A percentile compares a stretch with the other conserved stretches of the same genome.
Evolutionary conservation across 2,329 filamentous ascomycete genomes (phyloP).

Genomic region (Colletotrichum sp.): DNA sequence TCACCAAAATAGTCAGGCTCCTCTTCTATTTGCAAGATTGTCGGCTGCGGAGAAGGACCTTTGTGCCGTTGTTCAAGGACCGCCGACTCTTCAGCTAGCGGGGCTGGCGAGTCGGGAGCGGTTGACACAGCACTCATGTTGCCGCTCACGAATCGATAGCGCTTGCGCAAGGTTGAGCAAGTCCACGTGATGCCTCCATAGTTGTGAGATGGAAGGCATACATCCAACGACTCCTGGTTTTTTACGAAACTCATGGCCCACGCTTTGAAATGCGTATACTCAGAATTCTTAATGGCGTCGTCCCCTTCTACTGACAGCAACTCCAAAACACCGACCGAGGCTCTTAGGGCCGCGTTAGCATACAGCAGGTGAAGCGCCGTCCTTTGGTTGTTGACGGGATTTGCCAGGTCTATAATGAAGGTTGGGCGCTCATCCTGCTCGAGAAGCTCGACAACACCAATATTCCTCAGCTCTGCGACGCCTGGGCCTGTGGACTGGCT

Average conservation of each 20-base stretch:
- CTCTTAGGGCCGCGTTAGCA: slow-evolving; percentile 70
- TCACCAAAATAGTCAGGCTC: slow-evolving; percentile 51
- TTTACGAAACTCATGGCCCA: slow-evolving; percentile 69
- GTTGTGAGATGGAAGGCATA: slow-evolving; percentile 57
- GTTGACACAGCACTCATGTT: slow-evolving; percentile 41
- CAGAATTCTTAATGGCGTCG: slow-evolving; percentile 44
- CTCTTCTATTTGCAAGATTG: slow-evolving; percentile 34
- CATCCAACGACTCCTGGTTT: slow-evolving; percentile 56
- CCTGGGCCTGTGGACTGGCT: slow-evolving; percentile 50
- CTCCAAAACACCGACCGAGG: slow-evolving; percentile 59
- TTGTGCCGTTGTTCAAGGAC: slow-evolving; percentile 38
- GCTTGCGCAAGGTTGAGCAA: slow-evolving; percentile 70
- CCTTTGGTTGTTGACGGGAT: slow-evolving; percentile 58
- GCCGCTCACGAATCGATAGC: slow-evolving; percentile 72
- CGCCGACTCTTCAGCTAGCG: slow-evolving; percentile 39
- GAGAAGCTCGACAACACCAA: slow-evolving; percentile 74
- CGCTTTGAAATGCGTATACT: slow-evolving; percentile 69
- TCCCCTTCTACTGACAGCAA: slow-evolving; percentile 57
- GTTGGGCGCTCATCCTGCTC: slow-evolving; percentile 80
- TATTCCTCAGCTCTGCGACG: slow-evolving; percentile 62
- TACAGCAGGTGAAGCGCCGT: slow-evolving; percentile 68
- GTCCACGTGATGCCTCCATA: slow-evolving; percentile 75
- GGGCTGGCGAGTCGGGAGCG: slow-evolving; percentile 41
- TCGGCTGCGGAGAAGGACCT: slow-evolving; percentile 38
- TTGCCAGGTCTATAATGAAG: slow-evolving; percentile 74